These are phyloP conservation scores for Coprinopsis sp. DNA, from an alignment of 768 basidiomycete genomes.

Conservation along the genomic window DNA sequence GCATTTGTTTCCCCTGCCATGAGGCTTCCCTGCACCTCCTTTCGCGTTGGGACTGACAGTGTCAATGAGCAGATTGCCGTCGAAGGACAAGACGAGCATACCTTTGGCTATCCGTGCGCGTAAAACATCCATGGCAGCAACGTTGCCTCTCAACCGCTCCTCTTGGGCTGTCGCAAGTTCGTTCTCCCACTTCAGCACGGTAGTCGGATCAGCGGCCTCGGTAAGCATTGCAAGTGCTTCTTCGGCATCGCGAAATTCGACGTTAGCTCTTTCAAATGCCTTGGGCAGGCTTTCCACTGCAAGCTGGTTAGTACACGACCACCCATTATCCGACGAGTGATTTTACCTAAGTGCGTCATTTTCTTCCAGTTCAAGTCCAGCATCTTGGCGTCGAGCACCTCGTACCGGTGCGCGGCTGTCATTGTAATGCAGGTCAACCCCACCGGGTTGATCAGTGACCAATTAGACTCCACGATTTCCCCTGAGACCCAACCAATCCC, in stretches of 20 bases:
- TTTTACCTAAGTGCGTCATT: slow-evolving; percentile 4
- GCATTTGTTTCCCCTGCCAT: background rate
- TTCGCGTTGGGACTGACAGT: background rate
- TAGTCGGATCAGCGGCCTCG: background rate
- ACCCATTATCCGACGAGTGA: background rate
- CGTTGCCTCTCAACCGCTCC: background rate
- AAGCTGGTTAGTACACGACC: no score
- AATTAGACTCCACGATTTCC: slow-evolving; percentile 30
- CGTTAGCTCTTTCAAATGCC: background rate
- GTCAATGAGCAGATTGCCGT: no score
- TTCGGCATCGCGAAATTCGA: background rate
- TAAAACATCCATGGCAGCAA: background rate
- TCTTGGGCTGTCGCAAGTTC: background rate
- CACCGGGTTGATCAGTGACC: slow-evolving; percentile 24
- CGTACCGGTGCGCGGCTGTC: slow-evolving; percentile 18
- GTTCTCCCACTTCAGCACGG: background rate
- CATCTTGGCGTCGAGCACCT: no score
- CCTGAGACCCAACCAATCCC: slow-evolving; percentile 27
- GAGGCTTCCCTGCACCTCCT: background rate
- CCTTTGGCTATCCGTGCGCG: no score
- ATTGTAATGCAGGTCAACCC: slow-evolving; percentile 19
- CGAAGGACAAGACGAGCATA: background rate
- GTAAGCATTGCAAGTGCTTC: background rate
- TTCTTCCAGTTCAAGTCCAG: slow-evolving; percentile 31
- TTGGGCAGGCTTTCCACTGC: background rate